These are phyloP conservation scores for Fulvia fulva DNA, from an alignment of 2,329 filamentous ascomycete genomes.

Conservation along the genomic window DNA sequence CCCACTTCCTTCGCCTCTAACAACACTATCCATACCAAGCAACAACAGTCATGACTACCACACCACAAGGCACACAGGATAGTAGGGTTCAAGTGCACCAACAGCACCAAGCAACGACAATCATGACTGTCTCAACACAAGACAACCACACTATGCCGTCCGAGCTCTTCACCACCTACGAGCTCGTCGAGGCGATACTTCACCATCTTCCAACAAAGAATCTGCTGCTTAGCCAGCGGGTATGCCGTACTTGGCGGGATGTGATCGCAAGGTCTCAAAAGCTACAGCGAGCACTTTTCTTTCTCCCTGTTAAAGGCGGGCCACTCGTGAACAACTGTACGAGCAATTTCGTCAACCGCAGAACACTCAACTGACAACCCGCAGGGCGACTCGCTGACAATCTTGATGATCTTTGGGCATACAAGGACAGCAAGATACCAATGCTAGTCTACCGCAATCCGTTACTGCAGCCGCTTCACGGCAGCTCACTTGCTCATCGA, in stretches of 20 bases:
- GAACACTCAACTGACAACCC: background rate
- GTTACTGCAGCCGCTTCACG: background rate
- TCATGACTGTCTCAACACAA: background rate
- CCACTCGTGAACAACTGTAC: background rate
- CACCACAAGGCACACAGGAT: background rate
- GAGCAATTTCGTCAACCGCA: background rate
- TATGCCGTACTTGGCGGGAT: constrained; percentile 1
- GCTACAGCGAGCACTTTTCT: background rate
- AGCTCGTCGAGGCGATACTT: constrained; percentile 10
- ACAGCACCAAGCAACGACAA: background rate
- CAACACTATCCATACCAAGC: too few species aligned
- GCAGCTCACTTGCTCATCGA: too few species aligned
- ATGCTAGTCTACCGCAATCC: background rate
- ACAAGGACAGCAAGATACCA: background rate
- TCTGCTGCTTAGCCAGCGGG: constrained; percentile 4
- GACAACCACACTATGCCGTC: background rate
- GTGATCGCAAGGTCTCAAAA: background rate
- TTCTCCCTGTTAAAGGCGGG: background rate
- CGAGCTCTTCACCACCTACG: constrained; percentile 4
- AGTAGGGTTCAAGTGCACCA: background rate
- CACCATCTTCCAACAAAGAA: constrained; percentile 4
- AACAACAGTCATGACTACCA: too few species aligned
- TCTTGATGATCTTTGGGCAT: background rate
- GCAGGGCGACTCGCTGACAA: background rate
- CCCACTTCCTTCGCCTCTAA: too few species aligned